Percentiles rank a stretch among this genome's conserved stretches.
phyloP scores from a whole-genome alignment of 805 yeast genomes.

The Dipodascus geniculatus region DNA sequence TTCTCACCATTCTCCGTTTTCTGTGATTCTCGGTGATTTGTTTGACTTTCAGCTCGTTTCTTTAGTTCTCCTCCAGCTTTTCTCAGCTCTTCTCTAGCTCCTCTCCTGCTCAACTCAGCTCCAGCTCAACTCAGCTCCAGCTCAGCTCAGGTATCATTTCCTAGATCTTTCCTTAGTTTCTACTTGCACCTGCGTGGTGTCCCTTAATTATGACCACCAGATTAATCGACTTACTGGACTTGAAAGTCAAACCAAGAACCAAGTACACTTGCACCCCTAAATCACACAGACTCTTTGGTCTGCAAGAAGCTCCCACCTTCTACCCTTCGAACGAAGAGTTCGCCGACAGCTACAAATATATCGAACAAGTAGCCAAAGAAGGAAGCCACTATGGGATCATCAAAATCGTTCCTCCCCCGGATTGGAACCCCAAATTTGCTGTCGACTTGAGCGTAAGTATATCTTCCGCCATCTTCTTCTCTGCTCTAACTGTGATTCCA shows the following conservation, averaged over 20 bases:
- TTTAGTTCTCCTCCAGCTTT: no score
- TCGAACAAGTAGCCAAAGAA: conserved; percentile 38
- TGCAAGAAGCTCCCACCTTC: conserved; percentile 43
- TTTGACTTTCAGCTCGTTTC: no score
- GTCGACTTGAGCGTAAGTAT: conserved; percentile 20
- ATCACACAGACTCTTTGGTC: conserved; percentile 21
- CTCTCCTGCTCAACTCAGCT: no score
- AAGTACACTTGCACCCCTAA: conserved; percentile 14
- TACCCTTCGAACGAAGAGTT: conserved; percentile 45
- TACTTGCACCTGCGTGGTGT: not conserved
- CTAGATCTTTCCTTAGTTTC: no score
- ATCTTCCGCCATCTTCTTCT: not conserved
- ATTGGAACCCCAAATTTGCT: conserved; percentile 31
- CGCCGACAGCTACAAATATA: conserved; percentile 51
- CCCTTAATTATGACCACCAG: conserved; percentile 4
- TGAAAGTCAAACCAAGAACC: conserved; percentile 7
- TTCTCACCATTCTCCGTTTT: no score
- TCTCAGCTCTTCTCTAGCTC: no score
- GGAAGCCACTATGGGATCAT: conserved; percentile 64
- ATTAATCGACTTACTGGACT: conserved; percentile 5
- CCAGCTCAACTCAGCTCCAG: no score
- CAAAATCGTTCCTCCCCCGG: conserved; percentile 53
- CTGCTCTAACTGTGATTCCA: conserved; percentile 2
- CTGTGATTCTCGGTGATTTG: no score
- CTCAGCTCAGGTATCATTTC: no score